Evolutionary conservation across 257 asterid genomes (phyloP).

Genomic region (Eustoma russellianum): DNA sequence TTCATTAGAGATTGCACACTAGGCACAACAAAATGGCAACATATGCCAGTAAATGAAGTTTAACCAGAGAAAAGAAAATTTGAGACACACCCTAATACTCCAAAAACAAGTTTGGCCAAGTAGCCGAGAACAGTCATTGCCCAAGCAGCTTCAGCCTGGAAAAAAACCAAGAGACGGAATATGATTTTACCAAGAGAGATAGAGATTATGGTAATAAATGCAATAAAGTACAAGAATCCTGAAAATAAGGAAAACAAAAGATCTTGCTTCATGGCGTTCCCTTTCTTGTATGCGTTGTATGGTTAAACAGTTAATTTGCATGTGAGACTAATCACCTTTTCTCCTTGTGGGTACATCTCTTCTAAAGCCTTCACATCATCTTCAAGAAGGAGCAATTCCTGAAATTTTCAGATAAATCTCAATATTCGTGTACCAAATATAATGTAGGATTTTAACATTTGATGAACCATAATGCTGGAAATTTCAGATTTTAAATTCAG

Average conservation of each 20-base stretch:
- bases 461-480: no score
- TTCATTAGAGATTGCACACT: background rate
- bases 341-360: conserved; percentile 99
- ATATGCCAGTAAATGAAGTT: background rate
- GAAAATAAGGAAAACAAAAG: background rate
- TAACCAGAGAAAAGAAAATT: conserved; percentile 9
- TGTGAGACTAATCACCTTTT: conserved; percentile 53
- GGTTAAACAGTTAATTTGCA: no score
- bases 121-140: conserved; percentile 96
- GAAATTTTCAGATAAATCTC: conserved; percentile 10
- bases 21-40: background rate
- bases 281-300: no score
- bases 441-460: no score
- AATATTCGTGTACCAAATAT: no score
- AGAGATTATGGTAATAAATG: background rate
- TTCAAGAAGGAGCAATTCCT: conserved; percentile 94
- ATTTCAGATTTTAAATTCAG: no score
- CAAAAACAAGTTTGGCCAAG: conserved; percentile 79
- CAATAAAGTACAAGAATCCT: conserved; percentile 3
- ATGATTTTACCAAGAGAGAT: conserved; percentile 2
- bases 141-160: conserved; percentile 97
- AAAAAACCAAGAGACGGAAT: background rate
- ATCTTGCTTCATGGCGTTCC: conserved; percentile 1
- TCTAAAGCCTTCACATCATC: conserved; percentile 91
- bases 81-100: conserved; percentile 71